These are phyloP conservation scores for Pythium aristosporum DNA, from an alignment of 352 stramenopile species.

Conservation along the genomic window DNA sequence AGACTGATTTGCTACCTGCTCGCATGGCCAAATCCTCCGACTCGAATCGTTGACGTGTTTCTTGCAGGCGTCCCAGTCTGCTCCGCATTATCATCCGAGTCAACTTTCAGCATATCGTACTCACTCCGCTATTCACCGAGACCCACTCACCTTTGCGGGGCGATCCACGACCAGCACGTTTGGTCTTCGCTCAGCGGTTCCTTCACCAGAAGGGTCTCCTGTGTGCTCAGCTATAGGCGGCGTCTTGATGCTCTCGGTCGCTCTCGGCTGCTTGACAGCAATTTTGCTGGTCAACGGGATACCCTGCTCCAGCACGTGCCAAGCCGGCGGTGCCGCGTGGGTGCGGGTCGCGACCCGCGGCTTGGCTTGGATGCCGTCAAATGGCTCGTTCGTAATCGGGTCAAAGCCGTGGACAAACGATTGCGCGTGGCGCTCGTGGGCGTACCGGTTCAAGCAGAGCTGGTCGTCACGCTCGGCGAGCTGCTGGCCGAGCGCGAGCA, in stretches of 20 bases:
- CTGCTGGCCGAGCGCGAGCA: slow-evolving; percentile 40
- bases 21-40: slow-evolving; percentile 10
- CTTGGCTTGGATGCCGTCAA: slow-evolving; percentile 49
- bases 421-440: slow-evolving; percentile 56
- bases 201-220: no score
- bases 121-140: no score
- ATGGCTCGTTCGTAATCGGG: slow-evolving; percentile 61
- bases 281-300: slow-evolving; percentile 31
- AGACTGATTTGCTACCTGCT: not conserved
- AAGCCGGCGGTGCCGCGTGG: slow-evolving; percentile 39
- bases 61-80: not conserved
- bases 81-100: not conserved
- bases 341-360: slow-evolving; percentile 42
- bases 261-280: not conserved
- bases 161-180: slow-evolving; percentile 40
- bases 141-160: not conserved
- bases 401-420: slow-evolving; percentile 63
- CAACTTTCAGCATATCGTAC: no score
- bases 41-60: slow-evolving; percentile 8
- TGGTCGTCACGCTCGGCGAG: slow-evolving; percentile 39
- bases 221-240: no score
- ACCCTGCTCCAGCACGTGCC: slow-evolving; percentile 51
- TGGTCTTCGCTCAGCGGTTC: slow-evolving; percentile 14
- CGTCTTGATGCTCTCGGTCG: not conserved
- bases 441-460: slow-evolving; percentile 60